Conservation (phyloP, 192 early-diverging fungal species). For the Backusella parvicylindrica region DNA sequence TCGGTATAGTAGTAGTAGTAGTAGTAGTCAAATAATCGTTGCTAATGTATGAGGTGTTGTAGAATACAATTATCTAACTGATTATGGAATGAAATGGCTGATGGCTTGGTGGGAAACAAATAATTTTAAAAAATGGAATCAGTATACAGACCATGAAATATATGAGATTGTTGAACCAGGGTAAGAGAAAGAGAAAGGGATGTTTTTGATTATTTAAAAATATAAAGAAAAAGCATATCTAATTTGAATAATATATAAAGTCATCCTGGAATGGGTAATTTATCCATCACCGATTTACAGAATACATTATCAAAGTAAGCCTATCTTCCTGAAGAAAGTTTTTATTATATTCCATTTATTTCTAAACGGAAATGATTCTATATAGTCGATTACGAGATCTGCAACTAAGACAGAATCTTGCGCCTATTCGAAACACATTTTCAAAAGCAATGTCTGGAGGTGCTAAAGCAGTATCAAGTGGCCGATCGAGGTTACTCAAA, state of each 20-base stretch:
- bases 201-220: neutral
- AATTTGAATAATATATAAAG: conserved; percentile 4
- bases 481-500: conserved; percentile 17
- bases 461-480: conserved; percentile 41
- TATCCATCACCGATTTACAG: conserved; percentile 46
- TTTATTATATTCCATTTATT: neutral
- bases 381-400: conserved; percentile 48
- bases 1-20: too few species aligned
- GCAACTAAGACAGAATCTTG: conserved; percentile 44
- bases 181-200: conserved; percentile 19
- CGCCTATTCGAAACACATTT: conserved; percentile 42
- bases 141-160: conserved; percentile 53
- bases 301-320: conserved; percentile 51
- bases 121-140: conserved; percentile 66
- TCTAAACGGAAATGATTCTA: neutral
- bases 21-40: too few species aligned
- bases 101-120: conserved; percentile 65
- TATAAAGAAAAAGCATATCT: neutral
- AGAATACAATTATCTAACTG: conserved; percentile 55
- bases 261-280: conserved; percentile 49
- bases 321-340: too few species aligned
- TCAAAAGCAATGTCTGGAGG: conserved; percentile 49
- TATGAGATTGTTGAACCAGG: conserved; percentile 56
- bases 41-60: neutral
- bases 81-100: conserved; percentile 62